Percentiles rank a stretch among this genome's conserved stretches.
Conservation (phyloP, 441 rosid species). For the Adansonia rubrostipa region DNA sequence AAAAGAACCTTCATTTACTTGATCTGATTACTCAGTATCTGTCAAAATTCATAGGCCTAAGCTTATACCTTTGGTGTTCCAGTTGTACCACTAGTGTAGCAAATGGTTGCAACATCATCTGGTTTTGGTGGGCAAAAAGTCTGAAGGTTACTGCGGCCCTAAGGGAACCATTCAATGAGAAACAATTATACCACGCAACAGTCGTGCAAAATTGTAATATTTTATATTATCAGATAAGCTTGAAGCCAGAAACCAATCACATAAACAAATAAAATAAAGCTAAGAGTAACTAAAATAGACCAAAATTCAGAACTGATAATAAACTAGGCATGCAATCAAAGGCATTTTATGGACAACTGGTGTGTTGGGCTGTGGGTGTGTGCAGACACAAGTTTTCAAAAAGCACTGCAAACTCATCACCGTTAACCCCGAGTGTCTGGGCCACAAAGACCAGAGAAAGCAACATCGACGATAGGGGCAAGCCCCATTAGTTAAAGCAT, state of each 20-base stretch:
- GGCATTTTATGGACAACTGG: background rate
- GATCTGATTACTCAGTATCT: background rate
- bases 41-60: constrained; percentile 24
- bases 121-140: constrained; percentile 83
- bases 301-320: background rate
- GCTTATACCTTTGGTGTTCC: constrained; percentile 93
- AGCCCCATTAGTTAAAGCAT: no score
- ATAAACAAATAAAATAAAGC: background rate
- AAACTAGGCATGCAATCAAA: background rate
- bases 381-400: background rate
- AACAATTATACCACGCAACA: constrained; percentile 26
- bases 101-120: constrained; percentile 90
- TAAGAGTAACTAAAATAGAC: background rate
- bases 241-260: background rate
- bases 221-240: constrained; percentile 3
- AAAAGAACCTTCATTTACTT: constrained; percentile 14
- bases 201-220: constrained; percentile 8
- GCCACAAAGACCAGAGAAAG: background rate
- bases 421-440: constrained; percentile 9
- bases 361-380: background rate
- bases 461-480: no score
- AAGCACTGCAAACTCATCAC: background rate
- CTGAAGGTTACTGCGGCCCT: constrained; percentile 89
- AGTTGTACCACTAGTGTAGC: constrained; percentile 99
- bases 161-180: constrained; percentile 44